phyloP scores from a whole-genome alignment of 805 yeast genomes.

The Candida ascalaphidarum region DNA sequence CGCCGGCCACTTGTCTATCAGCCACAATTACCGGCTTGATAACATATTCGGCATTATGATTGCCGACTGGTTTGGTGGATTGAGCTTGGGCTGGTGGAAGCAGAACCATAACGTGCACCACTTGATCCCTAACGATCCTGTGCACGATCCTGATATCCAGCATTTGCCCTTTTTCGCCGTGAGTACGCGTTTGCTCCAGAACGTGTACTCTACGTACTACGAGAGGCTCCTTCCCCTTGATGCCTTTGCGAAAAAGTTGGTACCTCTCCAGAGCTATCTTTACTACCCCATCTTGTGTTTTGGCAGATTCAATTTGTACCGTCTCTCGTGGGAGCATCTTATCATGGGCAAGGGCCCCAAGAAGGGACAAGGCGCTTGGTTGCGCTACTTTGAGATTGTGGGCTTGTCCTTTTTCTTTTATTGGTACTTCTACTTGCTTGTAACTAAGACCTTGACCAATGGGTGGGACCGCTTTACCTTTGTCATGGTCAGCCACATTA shows the following conservation, averaged over 20 bases:
- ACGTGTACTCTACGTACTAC: slow-evolving; percentile 74
- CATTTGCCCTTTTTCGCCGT: slow-evolving; percentile 90
- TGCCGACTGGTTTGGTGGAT: slow-evolving; percentile 80
- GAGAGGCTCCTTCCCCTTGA: slow-evolving; percentile 64
- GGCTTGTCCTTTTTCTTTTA: slow-evolving; percentile 66
- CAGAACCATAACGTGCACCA: slow-evolving; percentile 92
- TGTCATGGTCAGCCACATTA: slow-evolving; percentile 64
- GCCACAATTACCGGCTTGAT: slow-evolving; percentile 73
- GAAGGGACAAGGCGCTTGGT: slow-evolving; percentile 79
- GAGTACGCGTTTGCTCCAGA: slow-evolving; percentile 56
- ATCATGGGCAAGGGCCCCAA: slow-evolving; percentile 72
- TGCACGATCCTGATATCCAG: slow-evolving; percentile 91
- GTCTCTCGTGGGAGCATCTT: slow-evolving; percentile 73
- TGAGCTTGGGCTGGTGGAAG: slow-evolving; percentile 93
- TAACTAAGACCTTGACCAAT: slow-evolving; percentile 43
- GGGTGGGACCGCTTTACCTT: slow-evolving; percentile 47
- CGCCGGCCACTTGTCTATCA: slow-evolving; percentile 79
- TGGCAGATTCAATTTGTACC: slow-evolving; percentile 79
- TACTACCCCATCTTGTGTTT: slow-evolving; percentile 76
- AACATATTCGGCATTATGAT: slow-evolving; percentile 63
- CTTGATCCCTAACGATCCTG: slow-evolving; percentile 83
- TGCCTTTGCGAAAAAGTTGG: slow-evolving; percentile 43
- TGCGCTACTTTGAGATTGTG: slow-evolving; percentile 65
- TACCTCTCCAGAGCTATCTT: slow-evolving; percentile 59
- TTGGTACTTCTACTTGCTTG: slow-evolving; percentile 72